Base-by-base conservation (phyloP, 768 basidiomycete genomes). In the Sarcodon aspratus region DNA sequence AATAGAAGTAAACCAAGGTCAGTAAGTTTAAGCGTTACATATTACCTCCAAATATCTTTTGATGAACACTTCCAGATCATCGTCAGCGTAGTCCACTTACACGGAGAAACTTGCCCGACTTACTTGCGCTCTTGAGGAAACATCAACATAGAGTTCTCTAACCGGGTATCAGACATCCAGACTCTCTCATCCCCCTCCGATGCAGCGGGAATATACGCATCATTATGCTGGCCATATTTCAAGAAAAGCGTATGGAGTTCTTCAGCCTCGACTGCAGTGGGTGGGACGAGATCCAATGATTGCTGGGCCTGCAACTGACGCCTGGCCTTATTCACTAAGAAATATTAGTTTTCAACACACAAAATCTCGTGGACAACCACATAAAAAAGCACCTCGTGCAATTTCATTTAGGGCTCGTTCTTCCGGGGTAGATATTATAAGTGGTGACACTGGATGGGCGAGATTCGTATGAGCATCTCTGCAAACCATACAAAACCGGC, bases 401-500 rank as follows among this genome's bases (percentile, higher is more conserved):
- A 89, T 78, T 1, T 70, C 62, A 55, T 74, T 75, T 18, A 91
- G 66, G 1, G 69, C 66, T 31, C 72, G 63, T 61, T 91, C 88
- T 55, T 85, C 84, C 3, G 74, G 63, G 0, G 78, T 79, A 13
- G 70, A 64, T 27, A 82, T 68, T 7, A 72, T 63, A 11, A 93
- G 66, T 7, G 75, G 76, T 54, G 84, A 82, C 21, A 92, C 79
- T 8, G 73, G 64, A 35, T 72, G 67, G 0, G 88, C 79, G 46
- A 71, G 73, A 52, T 82, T 78, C 3, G 84, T 85, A 11, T 62
- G 60, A 0, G 82, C 75, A 57, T 90, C 81, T 49, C 87, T 69
- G 59, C 85, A 89, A 7, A 91, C 88, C 88, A 92, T 92, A 0
- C 82, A 82, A 67, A 92, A 92, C n/a, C 88, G 78, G n/a, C 90